phyloP scores from a whole-genome alignment of 192 early-diverging fungal species.

The Nowakowskiella sp. region DNA sequence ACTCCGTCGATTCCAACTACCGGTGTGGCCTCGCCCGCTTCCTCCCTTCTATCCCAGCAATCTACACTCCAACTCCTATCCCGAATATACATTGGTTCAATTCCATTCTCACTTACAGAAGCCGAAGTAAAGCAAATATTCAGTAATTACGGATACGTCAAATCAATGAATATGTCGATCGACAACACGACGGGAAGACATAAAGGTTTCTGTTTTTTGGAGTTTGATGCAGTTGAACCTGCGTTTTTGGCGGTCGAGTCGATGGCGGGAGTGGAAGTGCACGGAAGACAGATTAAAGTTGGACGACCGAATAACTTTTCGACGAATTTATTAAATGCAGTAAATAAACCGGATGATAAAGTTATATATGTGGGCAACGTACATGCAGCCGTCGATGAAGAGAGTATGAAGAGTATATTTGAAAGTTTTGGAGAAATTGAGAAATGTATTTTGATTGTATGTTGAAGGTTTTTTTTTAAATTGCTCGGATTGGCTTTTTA shows the following conservation, averaged over 20 bases:
- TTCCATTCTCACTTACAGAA: constrained; percentile 78
- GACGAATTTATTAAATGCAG: constrained; percentile 43
- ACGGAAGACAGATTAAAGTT: constrained; percentile 69
- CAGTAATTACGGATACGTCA: constrained; percentile 67
- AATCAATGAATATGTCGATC: constrained; percentile 68
- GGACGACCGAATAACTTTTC: constrained; percentile 81
- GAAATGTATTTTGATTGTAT: constrained; percentile 60
- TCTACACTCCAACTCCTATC: constrained; percentile 44
- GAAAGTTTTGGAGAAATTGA: constrained; percentile 73
- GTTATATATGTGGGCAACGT: constrained; percentile 83
- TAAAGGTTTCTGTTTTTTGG: constrained; percentile 86
- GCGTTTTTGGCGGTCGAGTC: constrained; percentile 68
- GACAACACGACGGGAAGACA: constrained; percentile 70
- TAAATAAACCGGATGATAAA: constrained; percentile 52
- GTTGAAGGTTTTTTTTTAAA: neutral
- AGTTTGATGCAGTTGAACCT: constrained; percentile 81
- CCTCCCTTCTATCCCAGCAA: no score
- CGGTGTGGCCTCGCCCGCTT: no score
- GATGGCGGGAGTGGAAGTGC: constrained; percentile 76
- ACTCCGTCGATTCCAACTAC: no score
- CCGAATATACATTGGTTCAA: constrained; percentile 76
- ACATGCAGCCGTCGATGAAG: constrained; percentile 65
- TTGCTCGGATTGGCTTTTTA: neutral
- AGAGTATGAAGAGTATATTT: constrained; percentile 69
- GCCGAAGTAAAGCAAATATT: constrained; percentile 71